These are phyloP conservation scores for Penicillium egyptiacum DNA, from an alignment of 495 filamentous ascomycete genomes.

Conservation along the genomic window DNA sequence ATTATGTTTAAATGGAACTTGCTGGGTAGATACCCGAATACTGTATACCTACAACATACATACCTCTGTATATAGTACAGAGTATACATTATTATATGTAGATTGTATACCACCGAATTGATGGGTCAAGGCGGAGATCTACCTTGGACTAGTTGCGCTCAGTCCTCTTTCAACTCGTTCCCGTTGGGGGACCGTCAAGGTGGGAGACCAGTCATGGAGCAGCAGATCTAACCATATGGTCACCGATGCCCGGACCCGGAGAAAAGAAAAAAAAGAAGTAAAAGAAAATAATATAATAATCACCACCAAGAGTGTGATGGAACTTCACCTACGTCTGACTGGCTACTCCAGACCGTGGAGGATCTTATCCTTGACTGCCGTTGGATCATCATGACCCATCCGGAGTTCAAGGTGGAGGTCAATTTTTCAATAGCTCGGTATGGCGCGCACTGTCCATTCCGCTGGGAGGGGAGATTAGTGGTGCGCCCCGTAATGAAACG, in stretches of 20 bases:
- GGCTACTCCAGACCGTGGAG: conserved; percentile 4
- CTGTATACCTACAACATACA: too few relatives aligned
- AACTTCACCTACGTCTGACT: neutral
- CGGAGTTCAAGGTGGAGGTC: conserved; percentile 13
- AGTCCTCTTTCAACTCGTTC: conserved; percentile 11
- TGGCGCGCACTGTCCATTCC: conserved; percentile 11
- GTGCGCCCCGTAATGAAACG: neutral
- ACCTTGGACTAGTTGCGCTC: conserved; percentile 8
- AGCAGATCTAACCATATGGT: neutral
- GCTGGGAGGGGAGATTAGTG: neutral
- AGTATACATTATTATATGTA: neutral
- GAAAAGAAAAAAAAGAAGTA: neutral
- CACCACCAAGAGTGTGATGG: neutral
- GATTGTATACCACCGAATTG: neutral
- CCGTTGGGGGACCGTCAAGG: neutral
- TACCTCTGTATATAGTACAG: neutral
- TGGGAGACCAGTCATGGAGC: neutral
- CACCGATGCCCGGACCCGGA: conserved; percentile 5
- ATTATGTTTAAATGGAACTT: neutral
- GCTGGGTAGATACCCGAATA: too few relatives aligned
- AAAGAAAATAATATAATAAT: neutral
- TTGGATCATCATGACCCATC: conserved; percentile 16
- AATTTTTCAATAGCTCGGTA: conserved; percentile 23
- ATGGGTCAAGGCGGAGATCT: conserved; percentile 11
- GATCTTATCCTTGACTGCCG: conserved; percentile 15